Conservation (phyloP, 148 eudicot genomes). For the Amaranthus hypochondriacus region DNA sequence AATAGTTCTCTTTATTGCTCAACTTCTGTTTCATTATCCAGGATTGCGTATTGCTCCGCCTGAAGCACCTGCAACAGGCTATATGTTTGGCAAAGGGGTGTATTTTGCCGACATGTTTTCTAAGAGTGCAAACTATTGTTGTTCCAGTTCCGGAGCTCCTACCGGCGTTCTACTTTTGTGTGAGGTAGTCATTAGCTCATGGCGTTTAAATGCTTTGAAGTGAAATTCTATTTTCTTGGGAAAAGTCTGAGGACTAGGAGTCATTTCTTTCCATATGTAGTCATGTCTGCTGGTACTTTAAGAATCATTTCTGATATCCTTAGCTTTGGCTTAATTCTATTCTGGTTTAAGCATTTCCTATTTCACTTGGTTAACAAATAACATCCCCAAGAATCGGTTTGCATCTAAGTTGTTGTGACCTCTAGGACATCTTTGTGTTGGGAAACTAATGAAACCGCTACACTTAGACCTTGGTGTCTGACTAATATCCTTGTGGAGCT, state of each 20-base stretch:
- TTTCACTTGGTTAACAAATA: neutral
- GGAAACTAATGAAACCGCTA: neutral
- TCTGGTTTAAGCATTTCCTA: neutral
- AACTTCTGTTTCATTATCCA: conserved; percentile 20
- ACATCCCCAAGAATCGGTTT: neutral
- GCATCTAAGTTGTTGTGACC: neutral
- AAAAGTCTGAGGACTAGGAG: too few relatives aligned
- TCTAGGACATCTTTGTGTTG: neutral
- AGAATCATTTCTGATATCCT: neutral
- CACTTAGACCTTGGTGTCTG: neutral
- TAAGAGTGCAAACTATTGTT: conserved; percentile 96
- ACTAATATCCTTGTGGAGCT: neutral
- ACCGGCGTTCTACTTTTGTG: conserved; percentile 88
- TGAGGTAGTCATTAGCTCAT: conserved; percentile 49
- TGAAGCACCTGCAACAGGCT: conserved; percentile 93
- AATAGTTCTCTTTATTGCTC: neutral
- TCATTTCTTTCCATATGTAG: neutral
- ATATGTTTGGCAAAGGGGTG: conserved; percentile 99
- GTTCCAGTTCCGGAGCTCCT: conserved; percentile 40
- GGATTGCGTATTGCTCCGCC: conserved; percentile 98
- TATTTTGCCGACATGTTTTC: conserved; percentile 99
- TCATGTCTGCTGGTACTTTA: neutral
- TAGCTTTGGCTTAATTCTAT: neutral
- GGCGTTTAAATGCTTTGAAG: too few relatives aligned
- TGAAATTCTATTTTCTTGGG: neutral